A percentile compares a stretch with the other conserved stretches of the same genome.
Conservation (phyloP, 1,284 basidiomycete genomes). For the Pseudozyma pruni region DNA sequence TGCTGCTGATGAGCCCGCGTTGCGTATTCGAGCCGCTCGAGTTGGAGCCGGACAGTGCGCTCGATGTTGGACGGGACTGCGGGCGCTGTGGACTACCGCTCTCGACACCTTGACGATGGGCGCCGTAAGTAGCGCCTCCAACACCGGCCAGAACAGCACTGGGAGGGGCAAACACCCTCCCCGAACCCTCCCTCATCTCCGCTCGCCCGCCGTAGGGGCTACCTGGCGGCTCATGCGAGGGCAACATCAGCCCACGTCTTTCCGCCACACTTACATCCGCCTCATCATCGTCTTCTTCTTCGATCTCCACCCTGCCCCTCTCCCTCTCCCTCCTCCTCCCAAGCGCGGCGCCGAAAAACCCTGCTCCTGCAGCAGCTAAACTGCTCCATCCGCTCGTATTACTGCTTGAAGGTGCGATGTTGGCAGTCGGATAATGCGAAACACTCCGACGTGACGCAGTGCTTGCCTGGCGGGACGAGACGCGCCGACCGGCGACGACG, state of each 20-base stretch:
- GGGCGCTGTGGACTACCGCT: conserved; percentile 3
- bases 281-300: conserved; percentile 38
- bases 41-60: conserved; percentile 12
- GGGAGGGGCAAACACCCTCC: conserved; percentile 4
- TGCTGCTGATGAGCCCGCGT: conserved; percentile 28
- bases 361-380: conserved; percentile 28
- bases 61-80: conserved; percentile 15
- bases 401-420: conserved; percentile 8
- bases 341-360: conserved; percentile 22
- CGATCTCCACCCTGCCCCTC: conserved; percentile 21
- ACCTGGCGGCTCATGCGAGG: conserved; percentile 10
- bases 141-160: conserved; percentile 20
- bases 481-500: conserved; percentile 47
- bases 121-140: conserved; percentile 1
- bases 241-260: conserved; percentile 44
- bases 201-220: conserved; percentile 16
- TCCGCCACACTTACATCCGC: conserved; percentile 36
- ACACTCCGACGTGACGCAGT: conserved; percentile 20
- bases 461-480: conserved; percentile 17
- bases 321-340: not conserved
- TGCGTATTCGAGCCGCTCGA: conserved; percentile 6
- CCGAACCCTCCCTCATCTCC: conserved; percentile 23
- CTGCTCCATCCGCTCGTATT: conserved; percentile 3
- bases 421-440: conserved; percentile 6
- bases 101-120: not conserved